These are phyloP conservation scores for Coelastrella sp. DNA, from an alignment of 139 green algal genomes.

Conservation along the genomic window DNA sequence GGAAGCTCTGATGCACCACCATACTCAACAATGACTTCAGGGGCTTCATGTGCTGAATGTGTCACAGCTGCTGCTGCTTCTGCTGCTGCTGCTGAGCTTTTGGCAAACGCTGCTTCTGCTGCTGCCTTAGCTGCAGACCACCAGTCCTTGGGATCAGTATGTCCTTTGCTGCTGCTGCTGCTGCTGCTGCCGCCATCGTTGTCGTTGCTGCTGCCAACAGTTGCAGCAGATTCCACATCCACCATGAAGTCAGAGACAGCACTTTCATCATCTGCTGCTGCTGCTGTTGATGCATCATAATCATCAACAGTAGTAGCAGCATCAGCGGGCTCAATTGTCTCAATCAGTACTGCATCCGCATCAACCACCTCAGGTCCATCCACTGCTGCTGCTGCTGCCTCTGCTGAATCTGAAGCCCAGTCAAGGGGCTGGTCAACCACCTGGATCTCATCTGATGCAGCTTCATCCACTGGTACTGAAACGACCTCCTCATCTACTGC, in stretches of 20 bases:
- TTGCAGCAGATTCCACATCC: background rate
- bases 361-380: background rate
- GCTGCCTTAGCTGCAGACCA: conserved; percentile 6
- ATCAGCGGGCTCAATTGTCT: no score
- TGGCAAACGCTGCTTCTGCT: conserved; percentile 26
- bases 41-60: no score
- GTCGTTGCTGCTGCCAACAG: background rate
- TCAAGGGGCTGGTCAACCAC: no score
- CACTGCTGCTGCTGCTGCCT: background rate
- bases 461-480: background rate
- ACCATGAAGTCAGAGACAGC: background rate
- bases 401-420: conserved; percentile 8
- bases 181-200: conserved; percentile 22
- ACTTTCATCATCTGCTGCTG: background rate
- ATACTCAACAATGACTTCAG: background rate
- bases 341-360: no score
- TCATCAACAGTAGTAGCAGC: background rate
- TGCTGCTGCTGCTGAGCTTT: background rate
- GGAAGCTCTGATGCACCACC: background rate
- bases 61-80: background rate
- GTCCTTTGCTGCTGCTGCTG: conserved; percentile 8
- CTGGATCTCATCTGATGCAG: no score
- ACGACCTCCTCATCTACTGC: background rate
- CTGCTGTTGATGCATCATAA: background rate
- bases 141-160: no score